Evolutionary conservation across 1,139 yeast species (phyloP).

Genomic region (Nadsonia commutata): DNA sequence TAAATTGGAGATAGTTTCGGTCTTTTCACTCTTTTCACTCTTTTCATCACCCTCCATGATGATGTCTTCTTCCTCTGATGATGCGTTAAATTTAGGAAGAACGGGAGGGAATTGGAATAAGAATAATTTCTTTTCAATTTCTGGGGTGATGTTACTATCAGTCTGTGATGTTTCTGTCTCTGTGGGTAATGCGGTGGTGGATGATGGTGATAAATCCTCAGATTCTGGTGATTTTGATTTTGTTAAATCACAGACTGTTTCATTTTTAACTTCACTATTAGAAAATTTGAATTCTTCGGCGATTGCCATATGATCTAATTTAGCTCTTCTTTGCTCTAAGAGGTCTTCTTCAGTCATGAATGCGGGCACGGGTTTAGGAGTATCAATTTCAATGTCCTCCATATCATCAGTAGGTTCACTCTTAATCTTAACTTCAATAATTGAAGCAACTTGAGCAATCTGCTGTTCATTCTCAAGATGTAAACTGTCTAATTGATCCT

Average conservation of each 20-base stretch:
- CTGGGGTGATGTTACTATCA: constrained; percentile 6
- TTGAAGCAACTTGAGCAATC: constrained; percentile 3
- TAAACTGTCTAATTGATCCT: background rate
- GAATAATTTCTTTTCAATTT: constrained; percentile 30
- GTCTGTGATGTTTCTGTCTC: background rate
- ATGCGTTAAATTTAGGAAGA: constrained; percentile 39
- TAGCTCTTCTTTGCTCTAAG: constrained; percentile 14
- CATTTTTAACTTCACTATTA: background rate
- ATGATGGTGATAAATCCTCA: constrained; percentile 13
- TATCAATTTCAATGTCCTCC: background rate
- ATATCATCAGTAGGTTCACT: constrained; percentile 10
- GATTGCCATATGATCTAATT: constrained; percentile 16
- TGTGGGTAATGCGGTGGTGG: constrained; percentile 4
- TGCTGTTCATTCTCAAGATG: background rate
- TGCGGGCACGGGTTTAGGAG: background rate
- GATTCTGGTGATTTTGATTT: constrained; percentile 17
- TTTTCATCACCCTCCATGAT: constrained; percentile 11
- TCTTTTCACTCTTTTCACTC: constrained; percentile 2
- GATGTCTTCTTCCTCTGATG: constrained; percentile 3
- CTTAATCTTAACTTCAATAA: constrained; percentile 8
- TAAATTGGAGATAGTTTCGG: constrained; percentile 1
- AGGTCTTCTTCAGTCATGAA: constrained; percentile 15
- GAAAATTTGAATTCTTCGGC: constrained; percentile 16
- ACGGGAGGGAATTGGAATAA: constrained; percentile 61
- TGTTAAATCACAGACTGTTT: background rate